These are phyloP conservation scores for Trichoderma orchidacearum DNA, from an alignment of 495 filamentous ascomycete genomes.

Conservation along the genomic window DNA sequence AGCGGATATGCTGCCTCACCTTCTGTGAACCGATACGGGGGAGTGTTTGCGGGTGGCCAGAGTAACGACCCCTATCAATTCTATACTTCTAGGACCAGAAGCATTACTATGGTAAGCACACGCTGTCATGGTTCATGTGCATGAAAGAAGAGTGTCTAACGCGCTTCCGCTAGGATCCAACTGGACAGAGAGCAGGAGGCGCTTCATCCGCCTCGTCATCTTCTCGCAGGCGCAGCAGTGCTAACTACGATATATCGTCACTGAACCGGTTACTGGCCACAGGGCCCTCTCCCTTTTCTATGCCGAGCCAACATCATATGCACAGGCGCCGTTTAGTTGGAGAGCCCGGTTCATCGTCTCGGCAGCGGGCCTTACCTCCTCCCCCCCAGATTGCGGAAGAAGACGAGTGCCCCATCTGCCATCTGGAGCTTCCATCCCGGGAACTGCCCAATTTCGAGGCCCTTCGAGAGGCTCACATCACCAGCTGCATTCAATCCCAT, in stretches of 20 bases:
- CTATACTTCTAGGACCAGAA: constrained; percentile 19
- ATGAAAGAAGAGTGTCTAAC: background rate
- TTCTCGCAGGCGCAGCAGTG: background rate
- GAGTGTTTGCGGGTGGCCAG: background rate
- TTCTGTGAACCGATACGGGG: constrained; percentile 8
- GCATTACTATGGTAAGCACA: constrained; percentile 28
- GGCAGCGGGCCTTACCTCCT: constrained; percentile 7
- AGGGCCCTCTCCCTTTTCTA: background rate
- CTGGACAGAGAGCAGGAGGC: background rate
- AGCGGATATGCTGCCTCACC: background rate
- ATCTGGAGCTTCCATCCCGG: constrained; percentile 56
- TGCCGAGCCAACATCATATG: background rate
- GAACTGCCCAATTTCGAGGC: constrained; percentile 43
- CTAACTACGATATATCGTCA: background rate
- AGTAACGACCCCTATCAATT: background rate
- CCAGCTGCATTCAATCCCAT: constrained; percentile 52
- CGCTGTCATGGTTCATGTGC: background rate
- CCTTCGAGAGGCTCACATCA: constrained; percentile 62
- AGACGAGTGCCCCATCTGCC: constrained; percentile 87
- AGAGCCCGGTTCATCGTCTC: constrained; percentile 8
- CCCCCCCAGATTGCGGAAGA: constrained; percentile 48
- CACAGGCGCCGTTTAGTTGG: constrained; percentile 7
- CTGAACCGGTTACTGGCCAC: background rate
- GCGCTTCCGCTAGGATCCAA: background rate
- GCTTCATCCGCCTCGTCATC: background rate